Percentiles rank a stretch among this genome's conserved stretches.
These are phyloP conservation scores for Tuber aestivum DNA, from an alignment of 495 filamentous ascomycete genomes.

Conservation along the genomic window DNA sequence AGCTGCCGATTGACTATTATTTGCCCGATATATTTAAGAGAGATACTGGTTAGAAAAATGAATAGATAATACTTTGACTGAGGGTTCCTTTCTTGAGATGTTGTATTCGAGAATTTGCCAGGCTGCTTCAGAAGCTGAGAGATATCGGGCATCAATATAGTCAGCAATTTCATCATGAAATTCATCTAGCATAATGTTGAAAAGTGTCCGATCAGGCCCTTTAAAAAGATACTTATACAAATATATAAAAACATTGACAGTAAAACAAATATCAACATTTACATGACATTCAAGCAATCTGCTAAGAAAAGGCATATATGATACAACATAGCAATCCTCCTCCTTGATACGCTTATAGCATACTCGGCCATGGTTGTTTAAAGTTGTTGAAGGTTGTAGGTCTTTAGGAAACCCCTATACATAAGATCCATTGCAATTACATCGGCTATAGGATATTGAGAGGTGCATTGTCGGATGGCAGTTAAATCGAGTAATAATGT, in stretches of 20 bases:
- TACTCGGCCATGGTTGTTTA: slow-evolving; percentile 12
- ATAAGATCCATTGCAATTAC: slow-evolving; percentile 17
- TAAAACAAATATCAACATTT: slow-evolving; percentile 30
- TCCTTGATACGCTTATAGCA: slow-evolving; percentile 11
- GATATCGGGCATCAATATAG: slow-evolving; percentile 26
- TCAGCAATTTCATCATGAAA: slow-evolving; percentile 17
- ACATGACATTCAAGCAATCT: slow-evolving; percentile 27
- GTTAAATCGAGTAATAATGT: slow-evolving; percentile 7
- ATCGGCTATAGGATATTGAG: not conserved
- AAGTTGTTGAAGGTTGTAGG: not conserved
- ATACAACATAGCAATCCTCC: slow-evolving; percentile 15
- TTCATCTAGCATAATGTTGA: slow-evolving; percentile 6
- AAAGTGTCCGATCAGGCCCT: slow-evolving; percentile 14
- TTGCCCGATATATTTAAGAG: slow-evolving; percentile 9
- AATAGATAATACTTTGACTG: slow-evolving; percentile 15
- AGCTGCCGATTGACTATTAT: slow-evolving; percentile 4
- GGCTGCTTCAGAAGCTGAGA: slow-evolving; percentile 14
- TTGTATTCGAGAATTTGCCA: slow-evolving; percentile 26
- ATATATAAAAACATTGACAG: slow-evolving; percentile 30
- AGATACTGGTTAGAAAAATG: slow-evolving; percentile 12
- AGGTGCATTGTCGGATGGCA: slow-evolving; percentile 9
- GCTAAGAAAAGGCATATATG: slow-evolving; percentile 20
- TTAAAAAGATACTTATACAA: slow-evolving; percentile 32
- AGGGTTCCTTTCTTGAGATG: slow-evolving; percentile 6
- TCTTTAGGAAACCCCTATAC: slow-evolving; percentile 12